Percentiles rank a stretch among this genome's conserved stretches.
Conservation (phyloP, 1,139 yeast genomes). For the Magnusiomyces sp. region DNA sequence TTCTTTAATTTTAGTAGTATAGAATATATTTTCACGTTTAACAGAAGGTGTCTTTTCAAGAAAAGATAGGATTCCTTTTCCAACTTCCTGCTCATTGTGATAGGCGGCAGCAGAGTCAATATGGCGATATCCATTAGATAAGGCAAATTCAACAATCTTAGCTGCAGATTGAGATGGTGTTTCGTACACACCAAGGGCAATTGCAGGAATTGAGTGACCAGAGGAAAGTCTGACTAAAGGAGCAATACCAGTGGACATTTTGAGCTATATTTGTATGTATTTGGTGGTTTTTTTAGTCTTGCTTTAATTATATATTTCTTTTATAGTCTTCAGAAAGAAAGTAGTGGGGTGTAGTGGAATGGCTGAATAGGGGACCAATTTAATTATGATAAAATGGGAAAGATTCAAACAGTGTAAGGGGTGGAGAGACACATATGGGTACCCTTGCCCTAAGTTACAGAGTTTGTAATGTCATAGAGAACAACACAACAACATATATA, state of each 20-base stretch:
- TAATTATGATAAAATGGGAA: background rate
- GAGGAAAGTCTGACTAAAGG: slow-evolving; percentile 28
- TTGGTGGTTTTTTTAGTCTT: background rate
- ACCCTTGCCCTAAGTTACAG: no score
- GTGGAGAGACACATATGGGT: no score
- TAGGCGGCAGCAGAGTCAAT: slow-evolving; percentile 56
- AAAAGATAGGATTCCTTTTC: slow-evolving; percentile 40
- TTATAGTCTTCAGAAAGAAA: background rate
- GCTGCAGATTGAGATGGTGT: slow-evolving; percentile 37
- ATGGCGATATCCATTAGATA: slow-evolving; percentile 62
- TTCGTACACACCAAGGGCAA: slow-evolving; percentile 53
- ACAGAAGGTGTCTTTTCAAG: slow-evolving; percentile 32
- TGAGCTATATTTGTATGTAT: background rate
- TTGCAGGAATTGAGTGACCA: slow-evolving; percentile 43
- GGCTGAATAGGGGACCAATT: background rate
- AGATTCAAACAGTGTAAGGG: background rate
- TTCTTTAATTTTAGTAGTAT: slow-evolving; percentile 63
- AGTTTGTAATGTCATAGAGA: no score
- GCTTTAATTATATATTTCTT: no score
- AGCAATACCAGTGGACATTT: background rate
- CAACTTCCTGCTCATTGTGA: slow-evolving; percentile 48
- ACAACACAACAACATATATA: no score
- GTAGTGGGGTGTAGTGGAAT: background rate
- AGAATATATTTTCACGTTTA: slow-evolving; percentile 45
- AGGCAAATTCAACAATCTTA: slow-evolving; percentile 41